Percentiles rank a stretch among this genome's conserved stretches.
Evolutionary conservation across 2,329 filamentous ascomycete genomes (phyloP).

Genomic region (Pseudogymnoascus sp.): DNA sequence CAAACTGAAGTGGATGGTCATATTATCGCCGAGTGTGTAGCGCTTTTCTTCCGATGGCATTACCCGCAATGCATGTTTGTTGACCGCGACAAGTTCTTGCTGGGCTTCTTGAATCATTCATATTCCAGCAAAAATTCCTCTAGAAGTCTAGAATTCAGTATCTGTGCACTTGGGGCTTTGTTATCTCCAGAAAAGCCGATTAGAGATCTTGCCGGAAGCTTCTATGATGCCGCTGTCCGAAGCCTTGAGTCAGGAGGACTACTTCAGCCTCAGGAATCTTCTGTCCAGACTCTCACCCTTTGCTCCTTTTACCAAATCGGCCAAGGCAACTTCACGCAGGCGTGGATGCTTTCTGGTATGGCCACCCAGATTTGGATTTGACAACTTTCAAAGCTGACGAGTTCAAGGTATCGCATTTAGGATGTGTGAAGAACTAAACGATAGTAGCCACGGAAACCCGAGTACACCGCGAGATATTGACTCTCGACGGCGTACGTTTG

Average conservation of each 20-base stretch:
- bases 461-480: conserved; percentile 12
- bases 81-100: conserved; percentile 17
- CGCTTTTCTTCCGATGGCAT: conserved; percentile 18
- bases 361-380: neutral
- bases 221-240: conserved; percentile 4
- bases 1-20: neutral
- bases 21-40: conserved; percentile 14
- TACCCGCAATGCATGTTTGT: conserved; percentile 17
- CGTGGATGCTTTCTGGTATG: conserved; percentile 16
- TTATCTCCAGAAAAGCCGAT: conserved; percentile 12
- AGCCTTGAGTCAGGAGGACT: conserved; percentile 11
- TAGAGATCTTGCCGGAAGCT: conserved; percentile 10
- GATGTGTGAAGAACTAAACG: conserved; percentile 17
- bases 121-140: conserved; percentile 12
- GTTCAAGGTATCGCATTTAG: conserved; percentile 18
- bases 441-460: neutral
- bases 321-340: conserved; percentile 14
- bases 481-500: conserved; percentile 13
- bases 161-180: conserved; percentile 16
- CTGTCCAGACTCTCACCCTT: conserved; percentile 14
- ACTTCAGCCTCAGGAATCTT: conserved; percentile 6
- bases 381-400: neutral
- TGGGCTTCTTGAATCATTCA: conserved; percentile 11
- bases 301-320: conserved; percentile 16
- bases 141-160: conserved; percentile 11